Evolutionary conservation across 1,139 yeast genomes (phyloP), one percentile per base, ranked within the genome.

Genomic region (Pichia sp.): DNA sequence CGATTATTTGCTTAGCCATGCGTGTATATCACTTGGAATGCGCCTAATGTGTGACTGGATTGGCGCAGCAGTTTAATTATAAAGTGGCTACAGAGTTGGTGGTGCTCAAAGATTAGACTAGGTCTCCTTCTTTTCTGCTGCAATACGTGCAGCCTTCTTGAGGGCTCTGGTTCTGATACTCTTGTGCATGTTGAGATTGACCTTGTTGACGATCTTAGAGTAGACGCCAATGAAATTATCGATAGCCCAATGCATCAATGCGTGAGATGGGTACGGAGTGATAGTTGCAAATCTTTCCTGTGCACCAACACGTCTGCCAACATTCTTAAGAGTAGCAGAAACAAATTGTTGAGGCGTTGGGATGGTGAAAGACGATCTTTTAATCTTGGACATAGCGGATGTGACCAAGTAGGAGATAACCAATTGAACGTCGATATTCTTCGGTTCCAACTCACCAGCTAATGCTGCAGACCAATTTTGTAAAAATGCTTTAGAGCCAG

Each of bases 201-300:
- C 57, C 30, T 59, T 53, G 52, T 82, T 82, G 28, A 84, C 94
- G 22, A 81, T 31, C 48, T 68, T 71, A 40, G 93, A 77, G 62
- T 71, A 86, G 29, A 83, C 87, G 22, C 97, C 97, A 33, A 85
- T 79, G 13, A 86, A 69, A 55, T 74, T 75, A 38, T 77, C 91
- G 45, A 88, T 75, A 45, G 67, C 69, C 71, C 85, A 88, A 59
- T 91, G 96, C 81, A 88, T 79, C 34, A 91, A 57, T 1, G 97
- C 97, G 62, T 91, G 99, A 4, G 86, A 60, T 88, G 96, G 87
- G 68, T 69, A 93, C 26, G 99, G 99, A 2, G 97, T 91, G 38
- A 67, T 60, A 3, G 97, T 86, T 23, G 79, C 94, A 51, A 59
- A 86, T 50, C 96, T 74, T 42, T 85, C 95, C 59, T 86, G 96